These are phyloP conservation scores for Wickerhamomyces queroliae DNA, from an alignment of 805 yeast species.

Conservation along the genomic window DNA sequence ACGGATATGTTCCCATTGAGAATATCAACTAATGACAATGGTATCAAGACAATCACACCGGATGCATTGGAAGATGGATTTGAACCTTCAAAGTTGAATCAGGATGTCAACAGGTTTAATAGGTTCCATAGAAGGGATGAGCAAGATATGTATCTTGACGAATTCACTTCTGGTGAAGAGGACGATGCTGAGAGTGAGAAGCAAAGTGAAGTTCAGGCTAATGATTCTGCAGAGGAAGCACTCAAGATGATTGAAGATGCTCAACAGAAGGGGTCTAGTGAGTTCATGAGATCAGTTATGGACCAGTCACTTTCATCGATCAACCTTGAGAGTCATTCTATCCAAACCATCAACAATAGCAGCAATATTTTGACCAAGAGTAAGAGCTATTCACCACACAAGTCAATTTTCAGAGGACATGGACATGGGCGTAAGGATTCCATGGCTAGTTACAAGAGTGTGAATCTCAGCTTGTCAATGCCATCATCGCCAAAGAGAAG, in stretches of 20 bases:
- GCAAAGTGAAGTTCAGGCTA: constrained; percentile 1
- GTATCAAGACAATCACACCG: neutral
- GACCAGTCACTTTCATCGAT: constrained; percentile 15
- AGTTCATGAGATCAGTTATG: constrained; percentile 9
- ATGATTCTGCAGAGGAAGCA: constrained; percentile 20
- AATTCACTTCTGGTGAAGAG: neutral
- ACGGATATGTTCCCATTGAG: neutral
- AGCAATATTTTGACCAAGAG: constrained; percentile 6
- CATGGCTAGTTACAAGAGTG: constrained; percentile 8
- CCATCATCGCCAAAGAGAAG: constrained; percentile 18
- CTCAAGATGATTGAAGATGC: constrained; percentile 15
- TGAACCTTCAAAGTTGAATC: neutral
- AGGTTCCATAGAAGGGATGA: neutral
- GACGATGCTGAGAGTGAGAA: neutral
- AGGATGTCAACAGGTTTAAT: neutral
- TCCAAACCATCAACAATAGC: constrained; percentile 2
- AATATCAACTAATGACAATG: neutral
- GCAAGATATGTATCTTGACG: constrained; percentile 1
- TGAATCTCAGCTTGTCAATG: constrained; percentile 10
- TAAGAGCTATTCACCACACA: constrained; percentile 19
- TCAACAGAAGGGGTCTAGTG: constrained; percentile 2
- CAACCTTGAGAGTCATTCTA: constrained; percentile 9
- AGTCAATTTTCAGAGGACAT: constrained; percentile 16
- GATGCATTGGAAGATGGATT: neutral
- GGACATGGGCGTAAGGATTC: constrained; percentile 1